Evolutionary conservation across 257 asterid genomes (phyloP), one percentile per base, ranked within the genome.

Genomic region (Fraxinus pennsylvanica): DNA sequence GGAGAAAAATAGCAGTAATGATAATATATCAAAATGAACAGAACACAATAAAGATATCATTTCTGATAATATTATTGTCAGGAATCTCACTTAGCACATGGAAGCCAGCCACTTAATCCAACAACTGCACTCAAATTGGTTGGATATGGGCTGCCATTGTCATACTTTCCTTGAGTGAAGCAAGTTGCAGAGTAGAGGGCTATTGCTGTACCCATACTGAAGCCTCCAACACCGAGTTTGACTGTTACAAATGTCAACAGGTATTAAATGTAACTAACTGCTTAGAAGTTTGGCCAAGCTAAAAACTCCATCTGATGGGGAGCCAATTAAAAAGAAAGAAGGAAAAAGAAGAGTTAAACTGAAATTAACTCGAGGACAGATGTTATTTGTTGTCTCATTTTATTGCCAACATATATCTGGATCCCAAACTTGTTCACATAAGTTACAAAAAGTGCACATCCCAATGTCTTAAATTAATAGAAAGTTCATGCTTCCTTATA

Each of bases 51-150:
- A 43, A 59, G 43, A 59, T 43, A 47, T 68, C 65, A 15, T 33
- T 50, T 47, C 41, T 32, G 29, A 68, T 63, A 63, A 25, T 63
- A 65, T 70, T 1, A 77, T 74, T 80, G 75, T 57, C 52, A 54
- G 73, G 86, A 75, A 70, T 81, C 91, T 43, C 78, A 94, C 96
- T 84, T 91, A 74, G 96, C 91, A 81, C 96, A 92, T 39, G 97
- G 98, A 82, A 94, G 98, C 97, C 97, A 94, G 79, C 97, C 98
- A 78, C 97, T 94, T 82, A 94, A 84, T 83, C 98, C 97, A 71
- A 90, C 97, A 80, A 85, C 91, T 43, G 86, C 90, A 69, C 92
- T 91, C 87, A 92, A 83, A 83, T 87, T 87, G 82, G 85, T 82
- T 6, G 90, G 79, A 86, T 85, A 94, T 69, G 87, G 82, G 83